phyloP scores from a whole-genome alignment of 2,329 filamentous ascomycete species.

The Fusarium subtropicale region DNA sequence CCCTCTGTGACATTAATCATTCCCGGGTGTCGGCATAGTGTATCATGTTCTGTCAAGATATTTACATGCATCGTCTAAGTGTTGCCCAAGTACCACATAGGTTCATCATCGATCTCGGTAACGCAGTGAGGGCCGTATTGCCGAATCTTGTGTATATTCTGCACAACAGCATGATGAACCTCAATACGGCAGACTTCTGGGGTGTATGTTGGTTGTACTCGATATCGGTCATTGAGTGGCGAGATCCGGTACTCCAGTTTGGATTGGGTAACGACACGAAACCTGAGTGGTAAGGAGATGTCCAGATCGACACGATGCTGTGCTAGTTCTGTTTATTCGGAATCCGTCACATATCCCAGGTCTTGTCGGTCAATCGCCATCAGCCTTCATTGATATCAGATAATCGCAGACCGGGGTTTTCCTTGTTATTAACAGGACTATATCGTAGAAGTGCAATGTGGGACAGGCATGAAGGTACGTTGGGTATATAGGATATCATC shows the following conservation, averaged over 20 bases:
- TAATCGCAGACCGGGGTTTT: not conserved
- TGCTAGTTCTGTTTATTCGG: not conserved
- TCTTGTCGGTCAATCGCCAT: not conserved
- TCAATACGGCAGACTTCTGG: slow-evolving; percentile 38
- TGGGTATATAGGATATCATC: not conserved
- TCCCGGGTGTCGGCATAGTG: slow-evolving; percentile 16
- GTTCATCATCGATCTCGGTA: not conserved
- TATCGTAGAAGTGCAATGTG: rapidly evolving
- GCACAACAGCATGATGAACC: slow-evolving; percentile 15
- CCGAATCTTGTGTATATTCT: slow-evolving; percentile 29
- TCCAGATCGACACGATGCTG: not conserved
- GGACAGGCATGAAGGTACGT: not conserved
- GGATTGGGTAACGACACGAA: slow-evolving; percentile 6
- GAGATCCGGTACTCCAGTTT: not conserved
- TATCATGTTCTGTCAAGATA: slow-evolving; percentile 19
- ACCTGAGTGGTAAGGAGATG: not conserved
- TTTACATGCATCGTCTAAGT: slow-evolving; percentile 1
- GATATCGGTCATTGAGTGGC: not conserved
- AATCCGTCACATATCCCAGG: not conserved
- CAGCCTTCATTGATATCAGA: not conserved
- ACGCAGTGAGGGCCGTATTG: slow-evolving; percentile 9
- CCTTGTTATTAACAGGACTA: rapidly evolving
- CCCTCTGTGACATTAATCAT: slow-evolving; percentile 8
- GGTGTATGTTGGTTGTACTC: slow-evolving; percentile 20
- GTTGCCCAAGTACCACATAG: slow-evolving; percentile 13